A percentile compares a stretch with the other conserved stretches of the same genome.
phyloP scores from a whole-genome alignment of 140 eudicot species.

The Flaveria floridana region DNA sequence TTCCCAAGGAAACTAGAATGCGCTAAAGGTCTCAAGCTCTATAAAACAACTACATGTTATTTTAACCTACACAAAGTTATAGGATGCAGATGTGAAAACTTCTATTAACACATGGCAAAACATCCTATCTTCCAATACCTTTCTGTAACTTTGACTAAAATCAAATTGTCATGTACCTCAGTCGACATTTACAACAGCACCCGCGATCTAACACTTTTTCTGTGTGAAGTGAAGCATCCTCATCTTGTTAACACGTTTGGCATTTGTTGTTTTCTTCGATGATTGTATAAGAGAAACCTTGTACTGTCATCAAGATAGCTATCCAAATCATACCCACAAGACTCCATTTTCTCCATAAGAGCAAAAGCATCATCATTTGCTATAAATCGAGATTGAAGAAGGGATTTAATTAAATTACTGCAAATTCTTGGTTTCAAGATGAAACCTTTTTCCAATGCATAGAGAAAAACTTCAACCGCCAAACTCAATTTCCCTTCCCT shows the following conservation, averaged over 20 bases:
- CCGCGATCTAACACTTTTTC: background rate
- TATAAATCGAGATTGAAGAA: constrained; percentile 38
- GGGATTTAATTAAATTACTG: constrained; percentile 44
- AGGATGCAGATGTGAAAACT: constrained; percentile 10
- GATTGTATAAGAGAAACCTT: constrained; percentile 31
- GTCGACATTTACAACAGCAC: constrained; percentile 36
- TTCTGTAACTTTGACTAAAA: constrained; percentile 28
- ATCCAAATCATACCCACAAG: constrained; percentile 57
- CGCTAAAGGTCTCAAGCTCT: constrained; percentile 10
- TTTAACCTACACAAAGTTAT: constrained; percentile 20
- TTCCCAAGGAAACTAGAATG: constrained; percentile 1
- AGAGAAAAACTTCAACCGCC: constrained; percentile 54
- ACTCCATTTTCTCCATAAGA: constrained; percentile 55
- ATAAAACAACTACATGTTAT: constrained; percentile 6
- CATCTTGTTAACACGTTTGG: constrained; percentile 27
- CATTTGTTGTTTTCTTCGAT: constrained; percentile 13
- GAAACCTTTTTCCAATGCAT: constrained; percentile 58
- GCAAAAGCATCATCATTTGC: constrained; percentile 42
- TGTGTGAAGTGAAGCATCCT: constrained; percentile 13
- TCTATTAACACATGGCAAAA: constrained; percentile 2
- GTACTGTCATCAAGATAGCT: constrained; percentile 46
- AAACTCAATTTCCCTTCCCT: constrained; percentile 40
- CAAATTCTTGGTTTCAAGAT: constrained; percentile 55
- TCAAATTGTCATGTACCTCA: constrained; percentile 34
- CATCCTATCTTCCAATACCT: constrained; percentile 20